Evolutionary conservation across 208 protist species (phyloP).

Genomic region (Leishmania aethiopica): DNA sequence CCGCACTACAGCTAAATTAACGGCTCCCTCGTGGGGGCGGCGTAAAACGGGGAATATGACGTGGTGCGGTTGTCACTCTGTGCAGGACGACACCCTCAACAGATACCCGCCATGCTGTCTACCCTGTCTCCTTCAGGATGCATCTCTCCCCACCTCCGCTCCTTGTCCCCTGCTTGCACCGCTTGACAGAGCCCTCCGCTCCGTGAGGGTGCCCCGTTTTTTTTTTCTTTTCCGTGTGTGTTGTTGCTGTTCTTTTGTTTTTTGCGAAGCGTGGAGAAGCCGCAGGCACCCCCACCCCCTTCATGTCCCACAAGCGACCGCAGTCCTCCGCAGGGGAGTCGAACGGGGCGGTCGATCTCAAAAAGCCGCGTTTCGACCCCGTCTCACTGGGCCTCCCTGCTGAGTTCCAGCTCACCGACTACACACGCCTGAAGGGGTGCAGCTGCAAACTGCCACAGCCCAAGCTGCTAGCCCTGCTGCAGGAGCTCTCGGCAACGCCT

Average conservation of each 20-base stretch:
- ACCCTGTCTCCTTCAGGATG: not conserved
- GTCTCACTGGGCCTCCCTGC: slow-evolving; percentile 64
- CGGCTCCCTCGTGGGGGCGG: not conserved
- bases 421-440: slow-evolving; percentile 90
- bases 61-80: not conserved
- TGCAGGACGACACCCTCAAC: not conserved
- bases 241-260: not conserved
- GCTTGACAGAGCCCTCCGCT: not conserved
- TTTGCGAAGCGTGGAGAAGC: not conserved
- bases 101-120: not conserved
- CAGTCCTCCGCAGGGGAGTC: slow-evolving; percentile 21
- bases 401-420: slow-evolving; percentile 90
- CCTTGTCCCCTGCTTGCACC: not conserved
- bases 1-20: not conserved
- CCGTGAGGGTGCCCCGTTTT: not conserved
- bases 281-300: not conserved
- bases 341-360: slow-evolving; percentile 20
- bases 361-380: slow-evolving; percentile 74
- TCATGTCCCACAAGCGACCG: slow-evolving; percentile 22
- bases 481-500: slow-evolving; percentile 66
- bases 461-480: slow-evolving; percentile 88
- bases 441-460: slow-evolving; percentile 95
- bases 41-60: not conserved
- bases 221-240: not conserved
- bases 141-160: not conserved